phyloP scores from a whole-genome alignment of 768 basidiomycete genomes.

The Nevesoporus exiguus region DNA sequence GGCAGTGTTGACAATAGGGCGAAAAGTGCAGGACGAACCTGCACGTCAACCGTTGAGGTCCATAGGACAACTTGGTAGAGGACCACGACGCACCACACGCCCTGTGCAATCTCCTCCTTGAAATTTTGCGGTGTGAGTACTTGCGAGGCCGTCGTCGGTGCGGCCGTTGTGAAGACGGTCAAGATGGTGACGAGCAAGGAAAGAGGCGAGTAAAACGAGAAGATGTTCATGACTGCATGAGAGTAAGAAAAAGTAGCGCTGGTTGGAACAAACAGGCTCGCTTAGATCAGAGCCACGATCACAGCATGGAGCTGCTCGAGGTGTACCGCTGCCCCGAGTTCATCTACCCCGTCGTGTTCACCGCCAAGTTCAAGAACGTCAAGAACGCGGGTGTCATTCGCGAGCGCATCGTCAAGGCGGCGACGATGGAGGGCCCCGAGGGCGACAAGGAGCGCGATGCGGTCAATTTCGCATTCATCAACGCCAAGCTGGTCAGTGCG shows the following conservation, averaged over 20 bases:
- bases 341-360: slow-evolving; percentile 42
- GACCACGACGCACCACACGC: slow-evolving; percentile 50
- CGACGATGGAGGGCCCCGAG: slow-evolving; percentile 51
- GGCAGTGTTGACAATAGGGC: slow-evolving; percentile 82
- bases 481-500: slow-evolving; percentile 70
- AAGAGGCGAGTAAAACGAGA: slow-evolving; percentile 1
- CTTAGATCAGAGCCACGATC: slow-evolving; percentile 6
- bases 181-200: slow-evolving; percentile 32
- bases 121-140: slow-evolving; percentile 62
- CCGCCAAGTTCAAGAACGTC: slow-evolving; percentile 67
- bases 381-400: slow-evolving; percentile 59
- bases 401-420: slow-evolving; percentile 66
- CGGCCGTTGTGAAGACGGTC: slow-evolving; percentile 30
- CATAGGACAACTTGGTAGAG: no score
- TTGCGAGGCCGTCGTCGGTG: slow-evolving; percentile 31
- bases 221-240: slow-evolving; percentile 6
- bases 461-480: slow-evolving; percentile 91
- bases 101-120: slow-evolving; percentile 44
- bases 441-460: slow-evolving; percentile 69
- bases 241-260: no score
- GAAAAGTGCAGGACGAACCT: slow-evolving; percentile 87
- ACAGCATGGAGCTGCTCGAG: slow-evolving; percentile 48
- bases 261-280: no score
- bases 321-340: slow-evolving; percentile 55
- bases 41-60: not conserved